phyloP scores from a whole-genome alignment of 768 basidiomycete genomes.

The Boletus rubropictus region DNA sequence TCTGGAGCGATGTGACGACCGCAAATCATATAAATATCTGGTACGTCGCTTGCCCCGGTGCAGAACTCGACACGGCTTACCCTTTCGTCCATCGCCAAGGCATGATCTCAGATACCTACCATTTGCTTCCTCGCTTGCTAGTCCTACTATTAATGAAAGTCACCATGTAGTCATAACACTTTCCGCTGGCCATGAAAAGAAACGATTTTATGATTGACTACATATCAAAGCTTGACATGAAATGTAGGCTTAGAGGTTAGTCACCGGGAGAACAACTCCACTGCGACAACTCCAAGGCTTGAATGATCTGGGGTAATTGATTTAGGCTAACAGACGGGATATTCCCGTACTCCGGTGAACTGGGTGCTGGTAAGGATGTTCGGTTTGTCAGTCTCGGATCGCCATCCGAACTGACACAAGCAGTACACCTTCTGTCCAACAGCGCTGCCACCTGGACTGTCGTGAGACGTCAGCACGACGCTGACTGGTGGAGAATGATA shows the following conservation, averaged over 20 bases:
- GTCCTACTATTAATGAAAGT: background rate
- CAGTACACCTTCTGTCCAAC: constrained; percentile 7
- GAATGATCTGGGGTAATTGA: constrained; percentile 35
- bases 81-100: constrained; percentile 8
- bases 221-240: constrained; percentile 32
- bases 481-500: rapidly evolving
- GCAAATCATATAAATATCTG: constrained; percentile 84
- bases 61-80: constrained; percentile 1
- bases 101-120: constrained; percentile 18
- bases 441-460: constrained; percentile 12
- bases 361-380: constrained; percentile 6
- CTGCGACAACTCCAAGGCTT: constrained; percentile 23
- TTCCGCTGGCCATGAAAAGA: background rate
- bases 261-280: background rate
- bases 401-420: background rate
- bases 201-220: constrained; percentile 15
- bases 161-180: background rate
- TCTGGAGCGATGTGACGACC: constrained; percentile 81
- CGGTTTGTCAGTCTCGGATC: constrained; percentile 5
- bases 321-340: constrained; percentile 28
- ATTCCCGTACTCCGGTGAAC: constrained; percentile 21
- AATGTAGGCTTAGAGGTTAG: constrained; percentile 27
- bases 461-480: background rate
- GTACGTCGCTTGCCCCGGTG: constrained; percentile 23
- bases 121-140: background rate